Base-by-base conservation (phyloP, 83 land plant genomes). In the Picea abies region DNA sequence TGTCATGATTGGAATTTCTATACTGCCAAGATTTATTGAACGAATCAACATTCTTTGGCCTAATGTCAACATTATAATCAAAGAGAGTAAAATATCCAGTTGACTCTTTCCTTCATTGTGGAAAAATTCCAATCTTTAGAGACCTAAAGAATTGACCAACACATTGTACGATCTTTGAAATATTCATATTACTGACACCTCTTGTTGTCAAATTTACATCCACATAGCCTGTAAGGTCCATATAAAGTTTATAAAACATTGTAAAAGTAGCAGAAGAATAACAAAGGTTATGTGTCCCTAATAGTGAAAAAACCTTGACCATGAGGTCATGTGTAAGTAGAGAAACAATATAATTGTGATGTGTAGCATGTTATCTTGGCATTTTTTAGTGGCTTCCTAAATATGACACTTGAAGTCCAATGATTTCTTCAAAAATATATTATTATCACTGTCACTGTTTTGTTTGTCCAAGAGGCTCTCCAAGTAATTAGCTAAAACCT, bases 231-330 rank as follows among this genome's bases (percentile, higher is more conserved):
- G 87, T 58, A 62, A 93, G 85, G 63, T 95, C 98, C 72, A 85
- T 63, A 20, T 92, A 90, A 83, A 91, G 89, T 80, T 90, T 92
- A 60, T 83, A 79, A 58, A 95, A 95, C 93, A 95, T 86, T 10
- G 84, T 84, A 85, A 96, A 93, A 3, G 96, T 79, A 52, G 96
- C 96, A 23, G 94, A 88, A 15, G 86, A 91, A 70, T 88, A 80
- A 86, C 93, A 93, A 49, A 93, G 80, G 83, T 88, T 88, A n/a
- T 88, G 94, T 17, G 93, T 90, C 82, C 91, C 96, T 26, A 95
- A 91, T 88, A 87, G 75, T 11, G 96, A 89, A 75, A 95, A 95
- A 6, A 95, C 92, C 98, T 95, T 83, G n/a, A n/a, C n/a, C n/a
- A n/a, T n/a, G n/a, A n/a, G n/a, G n/a, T n/a, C n/a, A n/a, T n/a